Conservation (phyloP, 179 eudicot species). For the Actinidia chinensis region DNA sequence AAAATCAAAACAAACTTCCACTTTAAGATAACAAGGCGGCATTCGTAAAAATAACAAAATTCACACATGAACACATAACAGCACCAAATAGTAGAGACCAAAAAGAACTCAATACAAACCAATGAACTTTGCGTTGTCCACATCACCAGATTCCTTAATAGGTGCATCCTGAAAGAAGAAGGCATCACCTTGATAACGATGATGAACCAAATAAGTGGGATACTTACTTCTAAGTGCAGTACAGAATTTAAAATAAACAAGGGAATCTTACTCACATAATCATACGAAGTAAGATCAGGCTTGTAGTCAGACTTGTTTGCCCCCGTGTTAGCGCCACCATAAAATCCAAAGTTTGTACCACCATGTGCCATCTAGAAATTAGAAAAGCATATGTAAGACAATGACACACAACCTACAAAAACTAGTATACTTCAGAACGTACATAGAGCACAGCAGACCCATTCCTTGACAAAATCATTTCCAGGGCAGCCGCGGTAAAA, state of each 20-base stretch:
- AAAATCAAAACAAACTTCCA: neutral
- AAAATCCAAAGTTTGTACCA: slow-evolving; percentile 95
- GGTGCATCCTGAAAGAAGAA: slow-evolving; percentile 79
- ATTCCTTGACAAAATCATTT: slow-evolving; percentile 71
- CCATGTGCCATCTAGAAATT: slow-evolving; percentile 87
- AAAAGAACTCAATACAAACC: slow-evolving; percentile 36
- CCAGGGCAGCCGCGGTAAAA: slow-evolving; percentile 69
- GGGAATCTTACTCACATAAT: slow-evolving; percentile 65
- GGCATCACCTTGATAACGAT: neutral
- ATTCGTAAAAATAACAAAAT: slow-evolving; percentile 8
- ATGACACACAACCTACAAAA: slow-evolving; percentile 17
- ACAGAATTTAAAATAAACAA: slow-evolving; percentile 9
- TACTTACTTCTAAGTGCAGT: neutral
- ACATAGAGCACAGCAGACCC: slow-evolving; percentile 96
- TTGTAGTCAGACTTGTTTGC: slow-evolving; percentile 68
- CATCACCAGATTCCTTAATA: slow-evolving; percentile 87
- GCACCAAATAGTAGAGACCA: neutral
- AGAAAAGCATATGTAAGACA: slow-evolving; percentile 23
- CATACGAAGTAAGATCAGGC: slow-evolving; percentile 98
- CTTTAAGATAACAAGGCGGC: neutral
- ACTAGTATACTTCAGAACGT: slow-evolving; percentile 29
- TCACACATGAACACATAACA: neutral
- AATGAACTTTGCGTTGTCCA: slow-evolving; percentile 77
- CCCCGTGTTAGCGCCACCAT: slow-evolving; percentile 88
- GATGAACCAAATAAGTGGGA: neutral